A percentile compares a stretch with the other conserved stretches of the same genome.
Conservation (phyloP, 2,329 filamentous ascomycete genomes). For the Myotisia sp. region DNA sequence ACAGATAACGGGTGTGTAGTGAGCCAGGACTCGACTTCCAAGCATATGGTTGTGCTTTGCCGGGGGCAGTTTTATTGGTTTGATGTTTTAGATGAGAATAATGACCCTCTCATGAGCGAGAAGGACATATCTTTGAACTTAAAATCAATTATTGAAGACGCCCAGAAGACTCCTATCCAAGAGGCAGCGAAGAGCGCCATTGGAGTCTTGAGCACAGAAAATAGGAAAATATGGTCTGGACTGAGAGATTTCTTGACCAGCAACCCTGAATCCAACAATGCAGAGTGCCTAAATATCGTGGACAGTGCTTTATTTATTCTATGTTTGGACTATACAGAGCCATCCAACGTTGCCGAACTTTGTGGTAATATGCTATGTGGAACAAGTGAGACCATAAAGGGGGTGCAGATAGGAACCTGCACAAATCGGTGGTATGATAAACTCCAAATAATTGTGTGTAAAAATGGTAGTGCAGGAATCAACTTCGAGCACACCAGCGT, state of each 20-base stretch:
- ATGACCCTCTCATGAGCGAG: slow-evolving; percentile 92
- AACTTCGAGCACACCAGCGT: slow-evolving; percentile 99
- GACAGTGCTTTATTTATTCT: slow-evolving; percentile 87
- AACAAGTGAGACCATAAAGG: slow-evolving; percentile 77
- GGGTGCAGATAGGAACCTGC: slow-evolving; percentile 92
- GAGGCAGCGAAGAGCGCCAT: slow-evolving; percentile 91
- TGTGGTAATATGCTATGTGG: slow-evolving; percentile 98
- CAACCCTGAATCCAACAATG: slow-evolving; percentile 82
- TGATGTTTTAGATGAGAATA: slow-evolving; percentile 86
- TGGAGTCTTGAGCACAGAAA: slow-evolving; percentile 89
- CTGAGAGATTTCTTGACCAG: slow-evolving; percentile 74
- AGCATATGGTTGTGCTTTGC: slow-evolving; percentile 84
- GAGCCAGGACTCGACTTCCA: slow-evolving; percentile 82
- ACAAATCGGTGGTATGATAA: slow-evolving; percentile 99
- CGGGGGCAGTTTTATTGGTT: slow-evolving; percentile 99
- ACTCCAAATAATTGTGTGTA: slow-evolving; percentile 96
- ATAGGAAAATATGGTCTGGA: slow-evolving; percentile 89
- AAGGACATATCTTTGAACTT: slow-evolving; percentile 85
- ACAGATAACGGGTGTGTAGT: slow-evolving; percentile 93
- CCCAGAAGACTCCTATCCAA: slow-evolving; percentile 74
- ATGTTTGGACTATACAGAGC: slow-evolving; percentile 85
- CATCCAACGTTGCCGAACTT: slow-evolving; percentile 63
- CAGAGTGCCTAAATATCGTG: slow-evolving; percentile 87
- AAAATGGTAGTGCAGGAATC: slow-evolving; percentile 95
- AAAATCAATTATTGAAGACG: slow-evolving; percentile 83